Conservation (phyloP, 2,329 filamentous ascomycete genomes). For the Penicillium sp. region DNA sequence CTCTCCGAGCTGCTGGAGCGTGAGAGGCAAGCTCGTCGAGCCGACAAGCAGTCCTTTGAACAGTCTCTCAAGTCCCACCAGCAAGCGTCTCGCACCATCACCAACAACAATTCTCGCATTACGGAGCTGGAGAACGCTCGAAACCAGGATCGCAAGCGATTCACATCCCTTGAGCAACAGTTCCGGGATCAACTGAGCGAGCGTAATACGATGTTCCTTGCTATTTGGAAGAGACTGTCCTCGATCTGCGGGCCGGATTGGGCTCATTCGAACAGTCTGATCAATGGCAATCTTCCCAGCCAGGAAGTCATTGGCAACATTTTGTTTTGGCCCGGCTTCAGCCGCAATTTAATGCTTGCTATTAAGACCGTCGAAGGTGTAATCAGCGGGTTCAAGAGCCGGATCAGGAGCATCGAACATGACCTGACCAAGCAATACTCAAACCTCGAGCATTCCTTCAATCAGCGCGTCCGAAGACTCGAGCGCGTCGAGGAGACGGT, state of each 20-base stretch:
- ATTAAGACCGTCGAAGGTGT: slow-evolving; percentile 84
- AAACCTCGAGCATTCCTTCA: slow-evolving; percentile 75
- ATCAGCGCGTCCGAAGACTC: slow-evolving; percentile 76
- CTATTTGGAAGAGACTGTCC: slow-evolving; percentile 87
- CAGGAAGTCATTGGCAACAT: slow-evolving; percentile 83
- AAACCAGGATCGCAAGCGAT: slow-evolving; percentile 72
- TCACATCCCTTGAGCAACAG: slow-evolving; percentile 71
- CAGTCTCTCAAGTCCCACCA: slow-evolving; percentile 83
- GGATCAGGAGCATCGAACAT: slow-evolving; percentile 81
- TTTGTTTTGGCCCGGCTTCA: slow-evolving; percentile 73
- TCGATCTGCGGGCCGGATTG: slow-evolving; percentile 86
- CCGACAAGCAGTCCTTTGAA: slow-evolving; percentile 84
- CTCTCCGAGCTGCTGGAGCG: slow-evolving; percentile 87
- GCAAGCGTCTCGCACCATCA: slow-evolving; percentile 80
- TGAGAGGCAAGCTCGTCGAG: slow-evolving; percentile 78
- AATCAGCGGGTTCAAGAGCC: slow-evolving; percentile 71
- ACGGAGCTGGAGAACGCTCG: slow-evolving; percentile 80
- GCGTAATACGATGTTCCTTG: slow-evolving; percentile 81
- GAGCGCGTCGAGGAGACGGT: slow-evolving; percentile 82
- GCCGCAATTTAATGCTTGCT: slow-evolving; percentile 81
- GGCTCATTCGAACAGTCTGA: slow-evolving; percentile 82
- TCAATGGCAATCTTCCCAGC: slow-evolving; percentile 82
- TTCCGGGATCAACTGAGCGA: slow-evolving; percentile 86
- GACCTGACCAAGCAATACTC: slow-evolving; percentile 92
- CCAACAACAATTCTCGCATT: slow-evolving; percentile 79